Base-by-base conservation (phyloP, 2,329 filamentous ascomycete species). In the Apiospora arundinis region DNA sequence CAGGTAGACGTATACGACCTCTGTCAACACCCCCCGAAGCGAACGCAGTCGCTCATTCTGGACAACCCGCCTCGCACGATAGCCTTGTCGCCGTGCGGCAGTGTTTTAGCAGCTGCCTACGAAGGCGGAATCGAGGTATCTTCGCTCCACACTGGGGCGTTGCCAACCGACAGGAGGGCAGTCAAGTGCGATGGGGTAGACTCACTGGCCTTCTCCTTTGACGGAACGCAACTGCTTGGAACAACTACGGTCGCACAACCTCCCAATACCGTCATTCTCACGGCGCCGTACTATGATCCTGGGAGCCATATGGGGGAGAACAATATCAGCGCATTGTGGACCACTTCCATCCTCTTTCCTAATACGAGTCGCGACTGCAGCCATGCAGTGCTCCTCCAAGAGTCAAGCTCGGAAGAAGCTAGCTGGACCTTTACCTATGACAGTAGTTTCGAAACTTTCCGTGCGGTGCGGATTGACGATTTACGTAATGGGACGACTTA, bases 81-180 rank as follows among this genome's bases (percentile, higher is more conserved):
- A 74, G 91, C 93, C 21, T 83, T 97, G 42, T 95, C 94, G 0
- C 93, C 94, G 1, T 93, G 92, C 74, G 94, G 93, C 32, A 91
- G 92, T 60, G 93, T 97, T 18, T 83, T 97, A 65, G 95, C 95
- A 32, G 92, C 94, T 21, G 94, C 94, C 9, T 97, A 95, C 80
- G 91, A 94, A 77, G 93, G 93, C 70, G 93, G 93, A n/a, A 95
- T 97, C 73, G 95, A 97, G 80, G 93, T 97, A 0, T 91, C 93
- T 40, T 93, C 94, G 6, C 84, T 97, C 49, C 89, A 89, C 67
- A 85, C 91, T 2, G 88, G 86, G 69, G 90, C 89, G 37, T 77
- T 92, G 40, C 81, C 88, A 16, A 92, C 89, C 0, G 92, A 95
- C 75, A 88, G 92, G 76, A 87, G 93, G 75, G 89, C 93, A 14